Conservation (phyloP, 352 stramenopile species). For the Pythium dissimile region DNA sequence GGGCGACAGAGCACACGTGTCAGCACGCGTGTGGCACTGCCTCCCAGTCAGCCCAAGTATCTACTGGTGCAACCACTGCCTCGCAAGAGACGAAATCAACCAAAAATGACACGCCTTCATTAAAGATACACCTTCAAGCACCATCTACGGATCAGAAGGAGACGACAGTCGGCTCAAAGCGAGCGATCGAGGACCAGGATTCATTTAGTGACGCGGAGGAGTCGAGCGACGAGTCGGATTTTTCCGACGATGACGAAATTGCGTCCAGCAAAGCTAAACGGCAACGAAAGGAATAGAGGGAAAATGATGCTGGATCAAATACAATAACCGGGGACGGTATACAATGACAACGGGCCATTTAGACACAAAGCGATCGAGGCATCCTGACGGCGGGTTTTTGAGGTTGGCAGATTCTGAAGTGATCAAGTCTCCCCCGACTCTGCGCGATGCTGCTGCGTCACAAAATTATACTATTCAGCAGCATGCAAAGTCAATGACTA, state of each 20-base stretch:
- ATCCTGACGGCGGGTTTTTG: no score
- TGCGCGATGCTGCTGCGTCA: slow-evolving; percentile 19
- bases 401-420: no score
- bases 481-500: neutral
- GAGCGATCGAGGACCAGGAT: slow-evolving; percentile 4
- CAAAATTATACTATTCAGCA: slow-evolving; percentile 22
- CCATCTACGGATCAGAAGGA: no score
- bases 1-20: slow-evolving; percentile 55
- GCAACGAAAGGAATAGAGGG: neutral
- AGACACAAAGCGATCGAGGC: no score
- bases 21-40: slow-evolving; percentile 35
- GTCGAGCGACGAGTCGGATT: slow-evolving; percentile 40
- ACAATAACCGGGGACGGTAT: no score
- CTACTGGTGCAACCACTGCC: no score
- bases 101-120: no score
- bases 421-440: slow-evolving; percentile 1
- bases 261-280: neutral
- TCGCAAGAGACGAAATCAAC: no score
- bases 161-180: neutral
- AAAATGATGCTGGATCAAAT: no score
- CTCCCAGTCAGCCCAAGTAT: neutral
- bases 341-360: no score
- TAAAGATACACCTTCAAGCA: no score
- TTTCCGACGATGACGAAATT: slow-evolving; percentile 19
- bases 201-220: slow-evolving; percentile 23